phyloP scores from a whole-genome alignment of 2,329 filamentous ascomycete genomes.

The Hypocreales sp. region DNA sequence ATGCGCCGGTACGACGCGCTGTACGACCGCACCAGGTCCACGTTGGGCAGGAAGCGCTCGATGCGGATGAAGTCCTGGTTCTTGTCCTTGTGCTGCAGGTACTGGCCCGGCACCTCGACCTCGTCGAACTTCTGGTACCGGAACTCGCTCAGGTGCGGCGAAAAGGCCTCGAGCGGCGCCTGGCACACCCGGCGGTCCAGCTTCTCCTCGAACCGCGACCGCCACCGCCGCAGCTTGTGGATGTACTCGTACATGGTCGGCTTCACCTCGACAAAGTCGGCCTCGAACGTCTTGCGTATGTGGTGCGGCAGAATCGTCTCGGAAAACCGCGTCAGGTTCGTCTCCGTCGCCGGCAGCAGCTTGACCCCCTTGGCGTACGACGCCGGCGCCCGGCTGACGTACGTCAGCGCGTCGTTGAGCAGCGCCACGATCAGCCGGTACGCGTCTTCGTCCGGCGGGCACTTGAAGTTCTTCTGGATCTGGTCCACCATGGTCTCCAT shows the following conservation, averaged over 20 bases:
- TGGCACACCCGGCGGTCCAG: conserved; percentile 67
- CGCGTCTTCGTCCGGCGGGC: conserved; percentile 92
- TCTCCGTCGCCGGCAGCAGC: conserved; percentile 76
- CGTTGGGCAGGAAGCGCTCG: conserved; percentile 87
- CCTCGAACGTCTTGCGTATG: conserved; percentile 91
- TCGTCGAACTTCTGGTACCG: conserved; percentile 97
- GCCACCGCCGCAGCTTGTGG: conserved; percentile 87
- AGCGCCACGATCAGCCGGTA: conserved; percentile 95
- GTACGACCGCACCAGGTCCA: conserved; percentile 82
- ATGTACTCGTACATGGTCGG: conserved; percentile 99
- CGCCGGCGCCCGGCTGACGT: conserved; percentile 73
- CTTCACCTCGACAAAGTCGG: conserved; percentile 90
- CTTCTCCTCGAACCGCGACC: conserved; percentile 96
- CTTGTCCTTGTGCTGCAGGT: conserved; percentile 94
- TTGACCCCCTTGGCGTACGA: conserved; percentile 87
- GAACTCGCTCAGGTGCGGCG: conserved; percentile 88
- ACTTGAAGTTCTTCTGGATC: conserved; percentile 98
- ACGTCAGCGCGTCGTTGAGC: conserved; percentile 86
- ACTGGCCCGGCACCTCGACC: conserved; percentile 94
- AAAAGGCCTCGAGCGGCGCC: conserved; percentile 69
- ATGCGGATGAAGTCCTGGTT: conserved; percentile 98
- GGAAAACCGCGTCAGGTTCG: conserved; percentile 91
- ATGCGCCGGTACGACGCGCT: conserved; percentile 84
- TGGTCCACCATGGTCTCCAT: conserved; percentile 99
- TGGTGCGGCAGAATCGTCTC: conserved; percentile 90